Base-by-base conservation (phyloP, 2,329 filamentous ascomycete genomes). In the Penicillium aurantiogriseum region DNA sequence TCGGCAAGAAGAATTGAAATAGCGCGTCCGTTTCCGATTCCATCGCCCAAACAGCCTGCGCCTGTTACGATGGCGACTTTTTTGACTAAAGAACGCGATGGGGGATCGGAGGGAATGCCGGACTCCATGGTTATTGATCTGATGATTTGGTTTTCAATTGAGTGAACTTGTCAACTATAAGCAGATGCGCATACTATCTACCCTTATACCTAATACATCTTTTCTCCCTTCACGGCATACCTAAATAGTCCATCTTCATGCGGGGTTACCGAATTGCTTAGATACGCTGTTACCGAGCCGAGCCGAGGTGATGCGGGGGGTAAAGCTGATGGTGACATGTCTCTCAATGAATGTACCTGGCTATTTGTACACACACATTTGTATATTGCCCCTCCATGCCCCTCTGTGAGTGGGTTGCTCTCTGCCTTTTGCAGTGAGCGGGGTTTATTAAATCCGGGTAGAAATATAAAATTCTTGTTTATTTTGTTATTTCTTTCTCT, bases 11-110 rank as follows among this genome's bases (percentile, higher is more conserved):
- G 76, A 44, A 88, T 81, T 2, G 84, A 80, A 54, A 81, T 80
- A 0, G 66, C 66, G 80, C 85, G 36, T 80, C 83, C 85, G 61
- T 87, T 88, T 5, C 85, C 85, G 44, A 87, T 83, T 0, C 83
- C 84, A 40, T 84, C 79, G 31, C 79, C 81, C 25, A 75, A 71
- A 52, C 80, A 81, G 17, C 84, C 83, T 15, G 84, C 84, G n/a
- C 84, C 84, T 0, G 83, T 85, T 29, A 86, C 79, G 51, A 87
- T 83, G 35, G 68, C 67, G 21, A 58, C 60, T 36, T 64, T 62
- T 10, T 38, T 10, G 17, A 7, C 9, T 10, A 64, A 51, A n/a
- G 58, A 65, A 31, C 68, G 61, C 3, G 66, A 67, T 7, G 67
- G 66, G 17, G 64, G 67, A 9, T 68, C 57, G 17, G 58, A 57